Evolutionary conservation across 129 eudicot species (phyloP).

Genomic region (Helianthus tuberosus): DNA sequence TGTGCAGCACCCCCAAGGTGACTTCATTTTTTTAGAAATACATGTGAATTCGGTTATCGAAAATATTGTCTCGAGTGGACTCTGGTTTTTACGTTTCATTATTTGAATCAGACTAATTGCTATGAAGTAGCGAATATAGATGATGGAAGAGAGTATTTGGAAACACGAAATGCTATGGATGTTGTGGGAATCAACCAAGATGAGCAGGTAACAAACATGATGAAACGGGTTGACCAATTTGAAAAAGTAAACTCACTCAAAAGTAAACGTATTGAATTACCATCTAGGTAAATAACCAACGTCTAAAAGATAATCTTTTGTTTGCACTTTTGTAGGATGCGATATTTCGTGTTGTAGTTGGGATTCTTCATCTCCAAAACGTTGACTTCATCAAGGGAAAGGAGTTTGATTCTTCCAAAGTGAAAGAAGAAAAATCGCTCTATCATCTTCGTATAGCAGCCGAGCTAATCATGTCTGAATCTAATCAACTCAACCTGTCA

Average conservation of each 20-base stretch:
- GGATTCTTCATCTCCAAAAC: constrained; percentile 95
- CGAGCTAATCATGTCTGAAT: constrained; percentile 79
- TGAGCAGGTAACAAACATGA: constrained; percentile 66
- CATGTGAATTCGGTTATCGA: constrained; percentile 10
- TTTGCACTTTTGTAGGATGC: constrained; percentile 63
- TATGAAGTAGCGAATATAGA: too few relatives aligned
- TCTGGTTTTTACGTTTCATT: too few relatives aligned
- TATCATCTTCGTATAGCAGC: constrained; percentile 87
- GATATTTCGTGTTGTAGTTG: constrained; percentile 95
- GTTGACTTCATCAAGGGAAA: constrained; percentile 84
- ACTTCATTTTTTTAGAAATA: not conserved
- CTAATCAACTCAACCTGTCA: too few relatives aligned
- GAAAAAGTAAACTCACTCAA: not conserved
- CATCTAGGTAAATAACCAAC: too few relatives aligned
- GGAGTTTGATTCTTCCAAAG: constrained; percentile 86
- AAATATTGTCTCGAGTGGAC: too few relatives aligned
- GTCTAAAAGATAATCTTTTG: constrained; percentile 8
- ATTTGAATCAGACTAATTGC: too few relatives aligned
- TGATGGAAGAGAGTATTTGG: too few relatives aligned
- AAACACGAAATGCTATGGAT: too few relatives aligned
- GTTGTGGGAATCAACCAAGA: constrained; percentile 91
- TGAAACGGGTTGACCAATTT: constrained; percentile 5
- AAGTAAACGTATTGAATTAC: constrained; percentile 3
- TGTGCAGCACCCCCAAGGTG: constrained; percentile 98
- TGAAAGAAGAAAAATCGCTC: constrained; percentile 74